phyloP scores from a whole-genome alignment of 2,329 filamentous ascomycete species.

The Parastagonospora avenae region DNA sequence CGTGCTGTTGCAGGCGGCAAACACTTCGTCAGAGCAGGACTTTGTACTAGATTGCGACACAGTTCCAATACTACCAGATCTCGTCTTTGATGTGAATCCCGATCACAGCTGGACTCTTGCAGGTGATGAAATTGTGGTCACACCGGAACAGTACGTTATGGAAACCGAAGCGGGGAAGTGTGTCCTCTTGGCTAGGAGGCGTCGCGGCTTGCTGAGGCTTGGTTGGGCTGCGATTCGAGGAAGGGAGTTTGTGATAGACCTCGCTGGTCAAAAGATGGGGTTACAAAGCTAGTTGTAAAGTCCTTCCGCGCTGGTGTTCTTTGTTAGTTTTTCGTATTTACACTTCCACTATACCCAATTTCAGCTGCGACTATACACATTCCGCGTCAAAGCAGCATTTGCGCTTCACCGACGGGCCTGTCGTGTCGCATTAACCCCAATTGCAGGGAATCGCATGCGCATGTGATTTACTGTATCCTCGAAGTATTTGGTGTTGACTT shows the following conservation, averaged over 20 bases:
- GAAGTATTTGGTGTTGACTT: too few species aligned
- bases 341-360: too few species aligned
- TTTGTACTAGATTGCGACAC: constrained; percentile 17
- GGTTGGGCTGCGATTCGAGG: constrained; percentile 28
- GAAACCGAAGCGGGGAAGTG: constrained; percentile 14
- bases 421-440: too few species aligned
- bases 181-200: constrained; percentile 13
- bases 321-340: too few species aligned
- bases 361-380: too few species aligned
- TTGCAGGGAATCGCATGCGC: too few species aligned
- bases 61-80: constrained; percentile 14
- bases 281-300: constrained; percentile 6
- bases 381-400: too few species aligned
- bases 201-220: constrained; percentile 6
- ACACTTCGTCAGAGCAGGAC: constrained; percentile 3
- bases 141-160: constrained; percentile 21
- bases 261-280: constrained; percentile 11
- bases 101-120: neutral
- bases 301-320: neutral
- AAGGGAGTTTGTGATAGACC: constrained; percentile 19
- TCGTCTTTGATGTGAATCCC: constrained; percentile 17
- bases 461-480: too few species aligned
- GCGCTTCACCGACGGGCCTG: too few species aligned
- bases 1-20: constrained; percentile 19
- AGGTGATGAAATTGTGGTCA: constrained; percentile 14